Evolutionary conservation across 768 basidiomycete genomes (phyloP), one percentile per base, ranked within the genome.

Genomic region (Calvatia gigantea): DNA sequence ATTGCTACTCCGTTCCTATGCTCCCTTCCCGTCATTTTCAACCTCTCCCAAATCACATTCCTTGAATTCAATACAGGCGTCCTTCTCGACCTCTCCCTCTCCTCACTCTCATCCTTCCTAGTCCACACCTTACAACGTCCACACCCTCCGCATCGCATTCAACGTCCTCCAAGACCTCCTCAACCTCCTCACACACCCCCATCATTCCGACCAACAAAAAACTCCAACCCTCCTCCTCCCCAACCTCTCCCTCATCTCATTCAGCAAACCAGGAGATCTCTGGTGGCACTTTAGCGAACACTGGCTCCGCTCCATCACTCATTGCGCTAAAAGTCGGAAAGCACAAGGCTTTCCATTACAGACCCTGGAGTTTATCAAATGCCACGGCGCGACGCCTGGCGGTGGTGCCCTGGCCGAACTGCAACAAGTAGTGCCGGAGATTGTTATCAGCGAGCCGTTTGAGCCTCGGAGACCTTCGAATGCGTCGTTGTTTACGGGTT

Each of bases 261-360:
- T 75, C 52, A 65, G 68, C 51, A 68, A 64, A 48, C 65, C 70
- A 1, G 57, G 62, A 2, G 67, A 70, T 37, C n/a, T 65, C 2
- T 73, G 71, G 73, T 69, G 65, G 63, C 64, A 68, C 21, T 73
- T 73, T 58, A 60, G 54, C 15, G 66, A 68, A 7, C 58, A 62
- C 38, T 73, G 72, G 70, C 42, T 69, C 2, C 25, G 59, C 15
- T 50, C 56, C 1, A 52, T 73, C 28, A 21, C 64, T 6, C 45
- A 53, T 0, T 63, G 61, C 19, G 60, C 60, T 7, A 57, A 51
- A 25, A 59, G 46, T 7, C 59, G 69, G 8, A 56, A 52, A 12
- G 27, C 27, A 1, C 47, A 46, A 31, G 61, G 60, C 8, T 38
- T 51, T 32, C 59, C 61, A 2, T 42, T 73, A 2, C 48, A 53